phyloP scores from a whole-genome alignment of 1,139 yeast species.

The Protomyces macrosporus region DNA sequence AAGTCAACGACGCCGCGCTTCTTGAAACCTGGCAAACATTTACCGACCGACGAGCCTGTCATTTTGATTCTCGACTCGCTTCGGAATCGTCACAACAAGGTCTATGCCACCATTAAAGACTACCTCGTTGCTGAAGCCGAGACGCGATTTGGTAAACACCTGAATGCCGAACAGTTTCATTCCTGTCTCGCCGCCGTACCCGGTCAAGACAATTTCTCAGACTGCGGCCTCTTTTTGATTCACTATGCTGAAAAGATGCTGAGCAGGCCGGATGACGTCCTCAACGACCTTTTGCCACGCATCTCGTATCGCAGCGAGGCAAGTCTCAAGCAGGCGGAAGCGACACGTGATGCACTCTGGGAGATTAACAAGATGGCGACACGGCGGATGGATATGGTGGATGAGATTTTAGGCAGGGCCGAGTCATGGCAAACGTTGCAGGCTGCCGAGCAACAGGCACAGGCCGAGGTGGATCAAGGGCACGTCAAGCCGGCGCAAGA shows the following conservation, averaged over 20 bases:
- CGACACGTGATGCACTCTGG: constrained; percentile 10
- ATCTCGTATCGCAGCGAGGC: background rate
- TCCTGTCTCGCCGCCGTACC: constrained; percentile 60
- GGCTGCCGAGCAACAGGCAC: background rate
- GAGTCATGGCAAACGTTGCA: constrained; percentile 5
- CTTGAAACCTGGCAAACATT: constrained; percentile 19
- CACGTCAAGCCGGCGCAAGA: background rate
- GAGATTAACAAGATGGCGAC: constrained; percentile 11
- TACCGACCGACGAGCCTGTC: constrained; percentile 40
- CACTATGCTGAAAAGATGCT: constrained; percentile 69
- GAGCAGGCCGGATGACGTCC: constrained; percentile 42
- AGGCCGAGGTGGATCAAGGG: background rate
- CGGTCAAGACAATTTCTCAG: constrained; percentile 80
- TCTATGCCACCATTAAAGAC: constrained; percentile 52
- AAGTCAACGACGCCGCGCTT: background rate
- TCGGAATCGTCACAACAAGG: constrained; percentile 51
- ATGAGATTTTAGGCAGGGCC: background rate
- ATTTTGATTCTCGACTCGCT: constrained; percentile 78
- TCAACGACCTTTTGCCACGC: background rate
- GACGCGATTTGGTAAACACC: constrained; percentile 52
- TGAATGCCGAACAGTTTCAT: constrained; percentile 46
- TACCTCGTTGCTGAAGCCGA: constrained; percentile 68
- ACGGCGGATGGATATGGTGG: constrained; percentile 18
- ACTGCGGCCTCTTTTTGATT: constrained; percentile 91
- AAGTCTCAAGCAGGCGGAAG: background rate